Percentiles rank a stretch among this genome's conserved stretches.
Conservation (phyloP, 306 rosid species). For the Sphenostylis stenocarpa region DNA sequence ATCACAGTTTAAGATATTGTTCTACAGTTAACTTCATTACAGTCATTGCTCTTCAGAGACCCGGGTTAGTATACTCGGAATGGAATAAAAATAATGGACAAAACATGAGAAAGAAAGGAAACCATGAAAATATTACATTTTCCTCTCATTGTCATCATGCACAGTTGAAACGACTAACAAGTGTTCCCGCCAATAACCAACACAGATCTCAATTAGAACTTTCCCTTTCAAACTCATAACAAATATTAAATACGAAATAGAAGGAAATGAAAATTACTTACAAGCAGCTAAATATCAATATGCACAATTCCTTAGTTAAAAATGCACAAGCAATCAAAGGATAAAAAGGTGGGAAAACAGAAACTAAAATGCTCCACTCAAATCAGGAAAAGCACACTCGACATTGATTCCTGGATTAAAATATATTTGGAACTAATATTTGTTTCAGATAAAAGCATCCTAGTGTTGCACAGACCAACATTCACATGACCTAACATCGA, state of each 20-base stretch:
- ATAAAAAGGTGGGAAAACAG: neutral
- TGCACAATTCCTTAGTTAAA: neutral
- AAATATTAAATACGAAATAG: neutral
- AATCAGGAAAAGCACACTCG: conserved; percentile 26
- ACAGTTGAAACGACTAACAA: conserved; percentile 2
- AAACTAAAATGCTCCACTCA: conserved; percentile 28
- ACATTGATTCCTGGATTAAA: conserved; percentile 5
- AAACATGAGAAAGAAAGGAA: conserved; percentile 21
- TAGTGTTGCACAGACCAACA: conserved; percentile 19
- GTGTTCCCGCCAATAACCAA: neutral
- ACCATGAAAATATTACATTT: neutral
- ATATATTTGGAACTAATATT: neutral
- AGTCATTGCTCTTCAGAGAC: conserved; percentile 9
- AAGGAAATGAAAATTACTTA: neutral
- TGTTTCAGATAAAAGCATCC: conserved; percentile 5
- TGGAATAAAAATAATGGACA: neutral
- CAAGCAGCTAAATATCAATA: conserved; percentile 7
- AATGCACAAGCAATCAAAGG: neutral
- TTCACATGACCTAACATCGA: neutral
- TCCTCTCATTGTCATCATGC: neutral
- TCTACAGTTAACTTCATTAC: conserved; percentile 1
- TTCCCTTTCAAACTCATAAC: conserved; percentile 23
- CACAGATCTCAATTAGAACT: neutral
- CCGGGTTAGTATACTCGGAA: neutral
- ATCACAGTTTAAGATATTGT: neutral